phyloP scores from a whole-genome alignment of 2,329 filamentous ascomycete genomes.

The Hymenoscyphus fraxineus region DNA sequence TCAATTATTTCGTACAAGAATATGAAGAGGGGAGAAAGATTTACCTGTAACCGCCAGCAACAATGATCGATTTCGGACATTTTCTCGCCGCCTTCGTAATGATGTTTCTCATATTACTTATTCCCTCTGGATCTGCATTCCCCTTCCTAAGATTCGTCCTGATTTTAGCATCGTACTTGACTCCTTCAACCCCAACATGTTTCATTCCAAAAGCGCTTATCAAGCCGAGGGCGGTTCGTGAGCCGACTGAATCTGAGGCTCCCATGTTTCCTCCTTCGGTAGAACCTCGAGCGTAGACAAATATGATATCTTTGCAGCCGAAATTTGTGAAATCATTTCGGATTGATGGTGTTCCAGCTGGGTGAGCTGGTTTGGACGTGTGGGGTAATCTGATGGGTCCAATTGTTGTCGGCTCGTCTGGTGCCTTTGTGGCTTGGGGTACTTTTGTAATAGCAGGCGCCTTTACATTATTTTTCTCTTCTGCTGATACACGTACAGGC shows the following conservation, averaged over 20 bases:
- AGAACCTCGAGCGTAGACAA: slow-evolving; percentile 45
- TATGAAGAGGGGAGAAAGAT: neutral
- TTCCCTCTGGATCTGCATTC: slow-evolving; percentile 14
- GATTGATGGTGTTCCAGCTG: neutral
- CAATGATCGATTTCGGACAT: slow-evolving; percentile 36
- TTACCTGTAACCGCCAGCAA: slow-evolving; percentile 36
- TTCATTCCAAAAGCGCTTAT: slow-evolving; percentile 16
- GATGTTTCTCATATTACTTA: slow-evolving; percentile 22
- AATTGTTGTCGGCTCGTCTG: no score
- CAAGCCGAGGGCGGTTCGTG: slow-evolving; percentile 11
- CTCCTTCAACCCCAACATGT: slow-evolving; percentile 32
- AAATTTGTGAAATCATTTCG: slow-evolving; percentile 16
- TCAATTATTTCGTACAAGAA: neutral
- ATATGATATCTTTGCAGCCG: slow-evolving; percentile 40
- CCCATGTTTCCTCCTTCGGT: slow-evolving; percentile 46
- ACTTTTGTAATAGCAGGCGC: no score
- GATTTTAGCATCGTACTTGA: slow-evolving; percentile 22
- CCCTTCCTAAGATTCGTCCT: slow-evolving; percentile 17
- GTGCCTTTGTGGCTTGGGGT: no score
- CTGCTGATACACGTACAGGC: no score
- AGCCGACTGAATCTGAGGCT: slow-evolving; percentile 14
- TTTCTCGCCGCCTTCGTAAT: slow-evolving; percentile 33
- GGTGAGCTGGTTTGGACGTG: no score
- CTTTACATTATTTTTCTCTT: no score
- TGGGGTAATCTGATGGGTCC: no score